Percentiles rank a stretch among this genome's conserved stretches.
These are phyloP conservation scores for Lipomyces starkeyi DNA, from an alignment of 805 yeast genomes.

Conservation along the genomic window DNA sequence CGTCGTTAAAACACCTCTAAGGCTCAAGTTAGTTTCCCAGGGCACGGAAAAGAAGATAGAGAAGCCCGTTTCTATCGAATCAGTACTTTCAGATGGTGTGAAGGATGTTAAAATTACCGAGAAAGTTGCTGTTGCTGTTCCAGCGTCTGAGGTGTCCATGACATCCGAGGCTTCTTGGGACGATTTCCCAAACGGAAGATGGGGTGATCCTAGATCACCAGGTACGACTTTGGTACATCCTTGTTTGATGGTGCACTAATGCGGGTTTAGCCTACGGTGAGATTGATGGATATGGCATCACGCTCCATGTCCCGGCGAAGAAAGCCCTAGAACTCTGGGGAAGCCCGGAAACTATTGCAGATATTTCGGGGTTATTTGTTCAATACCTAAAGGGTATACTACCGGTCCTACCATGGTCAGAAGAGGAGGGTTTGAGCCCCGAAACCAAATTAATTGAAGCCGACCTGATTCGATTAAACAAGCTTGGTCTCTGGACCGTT, in stretches of 20 bases:
- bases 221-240: slow-evolving; percentile 80
- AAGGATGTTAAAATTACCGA: slow-evolving; percentile 23
- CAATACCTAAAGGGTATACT: slow-evolving; percentile 74
- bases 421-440: slow-evolving; percentile 71
- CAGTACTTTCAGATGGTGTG: slow-evolving; percentile 73
- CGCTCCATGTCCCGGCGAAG: slow-evolving; percentile 69
- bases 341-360: slow-evolving; percentile 63
- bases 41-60: not conserved
- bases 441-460: slow-evolving; percentile 95
- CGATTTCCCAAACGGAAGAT: slow-evolving; percentile 97
- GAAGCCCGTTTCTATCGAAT: slow-evolving; percentile 82
- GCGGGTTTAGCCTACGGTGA: slow-evolving; percentile 87
- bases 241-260: not conserved
- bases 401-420: slow-evolving; percentile 88
- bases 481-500: slow-evolving; percentile 73
- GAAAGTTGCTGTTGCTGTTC: slow-evolving; percentile 12
- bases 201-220: slow-evolving; percentile 98
- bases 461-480: slow-evolving; percentile 79
- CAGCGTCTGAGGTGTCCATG: slow-evolving; percentile 19
- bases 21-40: slow-evolving; percentile 30
- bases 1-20: slow-evolving; percentile 49
- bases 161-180: slow-evolving; percentile 63
- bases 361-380: slow-evolving; percentile 67
- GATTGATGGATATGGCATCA: slow-evolving; percentile 96
- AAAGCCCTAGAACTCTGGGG: slow-evolving; percentile 91